Base-by-base conservation (phyloP, 2,329 filamentous ascomycete genomes). In the Colletotrichum gloeosporioides region DNA sequence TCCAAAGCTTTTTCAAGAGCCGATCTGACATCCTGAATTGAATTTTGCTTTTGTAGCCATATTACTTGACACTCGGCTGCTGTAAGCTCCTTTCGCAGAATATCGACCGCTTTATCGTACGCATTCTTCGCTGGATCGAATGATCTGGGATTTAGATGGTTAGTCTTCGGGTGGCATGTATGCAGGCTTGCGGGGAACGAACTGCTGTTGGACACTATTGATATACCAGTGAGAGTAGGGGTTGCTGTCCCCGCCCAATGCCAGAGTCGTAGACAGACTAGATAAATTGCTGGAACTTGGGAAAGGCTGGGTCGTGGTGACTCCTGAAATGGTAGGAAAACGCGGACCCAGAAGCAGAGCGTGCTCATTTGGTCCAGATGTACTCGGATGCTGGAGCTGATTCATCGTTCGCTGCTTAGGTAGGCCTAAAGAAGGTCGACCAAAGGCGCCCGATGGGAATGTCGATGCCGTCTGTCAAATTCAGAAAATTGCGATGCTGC, bases 171-270 rank as follows among this genome's bases (percentile, higher is more conserved):
- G 3, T 2, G 18, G 5, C 18, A 22, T 13, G 3, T 1, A 49
- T 49, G 18, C 44, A 49, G 1, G 6, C 5, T 49, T 1, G 44
- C 0, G 0, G 0, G 6, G 44, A 0, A 49, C 44, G 3, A 49
- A 49, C 44, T 13, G 44, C 0, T 49, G 44, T 4, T 49, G 44
- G n/a, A 13, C 10, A 8, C 44, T 22, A 3, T 49, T 49, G 44
- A 1, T 49, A 49, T 49, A 49, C 44, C 44, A 49, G 3, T 22
- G n/a, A 22, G 44, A n/a, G n/a, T 49, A 49, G 18, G 18, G 44
- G 3, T 49, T 49, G 10, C 10, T 49, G 6, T 13, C 0, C 6
- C 9, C 9, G 1, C 3, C 44, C 39, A 5, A 22, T 7, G 6
- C 10, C 0, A 49, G 44, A 0, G 0, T 1, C 44, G 44, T 7